A percentile compares a stretch with the other conserved stretches of the same genome.
phyloP scores from a whole-genome alignment of 2,329 filamentous ascomycete genomes.

The Ophiostoma australiae region DNA sequence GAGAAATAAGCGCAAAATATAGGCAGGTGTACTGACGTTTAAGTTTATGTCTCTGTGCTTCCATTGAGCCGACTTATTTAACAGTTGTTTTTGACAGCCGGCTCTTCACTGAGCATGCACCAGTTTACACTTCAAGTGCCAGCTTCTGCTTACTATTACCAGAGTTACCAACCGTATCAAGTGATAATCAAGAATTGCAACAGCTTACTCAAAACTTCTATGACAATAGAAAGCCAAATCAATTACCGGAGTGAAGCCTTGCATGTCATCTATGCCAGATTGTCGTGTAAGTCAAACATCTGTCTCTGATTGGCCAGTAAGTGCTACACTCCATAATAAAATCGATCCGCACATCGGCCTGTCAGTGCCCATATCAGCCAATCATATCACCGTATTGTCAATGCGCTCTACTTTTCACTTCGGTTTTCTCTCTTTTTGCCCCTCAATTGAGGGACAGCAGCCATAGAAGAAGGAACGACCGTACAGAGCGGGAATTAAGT shows the following conservation, averaged over 20 bases:
- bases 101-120: no score
- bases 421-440: conserved; percentile 13
- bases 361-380: not conserved
- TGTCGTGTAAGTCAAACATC: conserved; percentile 13
- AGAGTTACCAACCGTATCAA: no score
- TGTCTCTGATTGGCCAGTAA: not conserved
- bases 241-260: not conserved
- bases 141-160: no score
- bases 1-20: no score
- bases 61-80: no score
- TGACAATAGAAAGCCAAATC: not conserved
- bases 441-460: not conserved
- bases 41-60: no score
- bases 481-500: conserved; percentile 5
- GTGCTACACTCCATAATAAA: not conserved
- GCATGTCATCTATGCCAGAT: not conserved
- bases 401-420: not conserved
- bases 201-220: no score
- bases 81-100: no score
- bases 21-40: no score
- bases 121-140: no score
- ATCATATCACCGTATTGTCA: conserved; percentile 1
- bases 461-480: conserved; percentile 9
- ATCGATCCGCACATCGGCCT: conserved; percentile 12
- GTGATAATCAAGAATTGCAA: no score